Conservation (phyloP, 2,329 filamentous ascomycete genomes). For the Epichloe gansuensis region DNA sequence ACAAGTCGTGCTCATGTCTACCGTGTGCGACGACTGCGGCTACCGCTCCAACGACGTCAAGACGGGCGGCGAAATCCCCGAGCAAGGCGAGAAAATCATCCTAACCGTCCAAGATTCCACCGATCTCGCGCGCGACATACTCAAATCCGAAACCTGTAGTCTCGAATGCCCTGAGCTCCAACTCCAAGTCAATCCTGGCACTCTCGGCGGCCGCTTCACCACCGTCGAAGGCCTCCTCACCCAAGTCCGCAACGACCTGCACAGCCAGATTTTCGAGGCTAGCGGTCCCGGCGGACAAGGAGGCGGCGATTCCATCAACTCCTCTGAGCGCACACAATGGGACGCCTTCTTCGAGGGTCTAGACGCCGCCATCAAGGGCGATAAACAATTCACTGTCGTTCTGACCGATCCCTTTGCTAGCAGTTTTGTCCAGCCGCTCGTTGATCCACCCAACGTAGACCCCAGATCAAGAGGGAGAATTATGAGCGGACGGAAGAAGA, state of each 20-base stretch:
- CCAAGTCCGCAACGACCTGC: slow-evolving; percentile 83
- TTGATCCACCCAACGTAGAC: slow-evolving; percentile 57
- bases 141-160: slow-evolving; percentile 89
- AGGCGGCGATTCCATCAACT: slow-evolving; percentile 72
- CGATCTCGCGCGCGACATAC: slow-evolving; percentile 82
- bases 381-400: slow-evolving; percentile 69
- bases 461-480: slow-evolving; percentile 67
- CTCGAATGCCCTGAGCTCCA: slow-evolving; percentile 79
- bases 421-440: slow-evolving; percentile 87
- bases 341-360: slow-evolving; percentile 67
- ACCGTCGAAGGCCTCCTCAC: slow-evolving; percentile 90
- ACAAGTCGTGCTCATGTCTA: slow-evolving; percentile 92
- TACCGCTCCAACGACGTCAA: slow-evolving; percentile 97
- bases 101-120: slow-evolving; percentile 55
- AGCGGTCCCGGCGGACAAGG: slow-evolving; percentile 41
- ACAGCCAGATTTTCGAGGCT: slow-evolving; percentile 73
- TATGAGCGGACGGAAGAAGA: slow-evolving; percentile 86
- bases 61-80: slow-evolving; percentile 85
- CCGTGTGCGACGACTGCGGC: slow-evolving; percentile 80
- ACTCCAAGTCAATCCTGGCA: slow-evolving; percentile 82
- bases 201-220: slow-evolving; percentile 89
- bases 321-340: slow-evolving; percentile 61
- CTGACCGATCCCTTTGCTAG: slow-evolving; percentile 81
- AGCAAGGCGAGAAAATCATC: slow-evolving; percentile 72
- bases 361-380: slow-evolving; percentile 65